phyloP scores from a whole-genome alignment of 1,284 basidiomycete genomes.

The Gomphus bonarii region DNA sequence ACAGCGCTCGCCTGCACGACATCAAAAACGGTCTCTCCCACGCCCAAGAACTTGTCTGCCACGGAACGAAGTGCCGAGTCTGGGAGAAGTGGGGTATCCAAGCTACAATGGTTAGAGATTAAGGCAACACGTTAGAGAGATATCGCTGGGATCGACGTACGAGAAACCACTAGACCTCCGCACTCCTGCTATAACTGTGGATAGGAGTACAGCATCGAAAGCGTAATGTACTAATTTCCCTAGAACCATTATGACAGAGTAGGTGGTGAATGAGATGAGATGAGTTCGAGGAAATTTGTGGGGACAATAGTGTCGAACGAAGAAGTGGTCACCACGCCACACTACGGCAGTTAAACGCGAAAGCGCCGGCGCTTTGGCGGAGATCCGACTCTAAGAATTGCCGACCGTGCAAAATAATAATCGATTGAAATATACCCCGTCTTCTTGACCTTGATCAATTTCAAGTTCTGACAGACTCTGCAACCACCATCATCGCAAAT shows the following conservation, averaged over 20 bases:
- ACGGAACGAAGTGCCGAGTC: conserved; percentile 69
- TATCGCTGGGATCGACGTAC: conserved; percentile 39
- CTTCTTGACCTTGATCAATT: no score
- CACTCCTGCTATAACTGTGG: conserved; percentile 86
- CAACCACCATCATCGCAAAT: no score
- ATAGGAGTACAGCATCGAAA: conserved; percentile 78
- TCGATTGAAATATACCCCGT: no score
- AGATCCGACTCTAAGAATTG: no score
- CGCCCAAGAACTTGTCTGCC: conserved; percentile 73
- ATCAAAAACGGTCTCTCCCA: conserved; percentile 87
- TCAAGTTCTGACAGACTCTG: no score
- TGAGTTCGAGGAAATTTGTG: neutral
- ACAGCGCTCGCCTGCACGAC: conserved; percentile 71
- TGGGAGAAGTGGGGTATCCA: conserved; percentile 56
- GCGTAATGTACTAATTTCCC: conserved; percentile 81
- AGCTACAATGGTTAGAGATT: conserved; percentile 30
- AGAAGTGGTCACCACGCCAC: no score
- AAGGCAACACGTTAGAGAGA: neutral
- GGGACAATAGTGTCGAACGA: neutral
- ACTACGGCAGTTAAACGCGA: neutral
- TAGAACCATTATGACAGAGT: conserved; percentile 45
- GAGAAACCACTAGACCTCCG: conserved; percentile 83
- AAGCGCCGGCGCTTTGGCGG: neutral
- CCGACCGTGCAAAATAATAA: no score
- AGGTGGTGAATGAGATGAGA: neutral